Base-by-base conservation (phyloP, 2,329 filamentous ascomycete genomes). In the Pseudocercospora pini-densiflorae region DNA sequence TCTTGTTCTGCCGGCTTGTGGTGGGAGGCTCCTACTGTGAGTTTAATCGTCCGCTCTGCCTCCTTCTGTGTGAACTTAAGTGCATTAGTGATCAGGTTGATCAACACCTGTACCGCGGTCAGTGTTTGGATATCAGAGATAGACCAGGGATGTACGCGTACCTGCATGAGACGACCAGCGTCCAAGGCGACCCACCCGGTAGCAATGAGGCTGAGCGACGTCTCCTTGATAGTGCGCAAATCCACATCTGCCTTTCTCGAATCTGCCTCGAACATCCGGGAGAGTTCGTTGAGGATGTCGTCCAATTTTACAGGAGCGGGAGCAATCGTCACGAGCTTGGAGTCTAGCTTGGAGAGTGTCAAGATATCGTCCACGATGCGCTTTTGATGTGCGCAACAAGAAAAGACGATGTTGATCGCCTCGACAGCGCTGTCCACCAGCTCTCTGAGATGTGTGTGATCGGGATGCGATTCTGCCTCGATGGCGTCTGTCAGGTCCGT, bases 381-480 rank as follows among this genome's bases (percentile, higher is more conserved):
- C 61, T 80, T 81, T 63, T 82, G 80, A 57, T 83, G 81, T 10
- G 78, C 75, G 10, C 79, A 78, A 68, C 81, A 83, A 59, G 79
- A 76, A 45, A 79, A 74, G 57, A 83, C 81, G 55, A 79, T 81
- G 31, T 79, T 77, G 6, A 59, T 61, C 16, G 61, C 67, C 12
- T 70, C 68, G 16, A 66, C 27, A 57, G 65, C 62, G 57, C 59
- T 61, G 16, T 55, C 62, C n/a, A 43, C 62, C 5, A 65, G 55
- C n/a, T 62, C 31, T n/a, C n/a, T 27, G 12, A 65, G 29, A n/a
- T 27, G 51, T 10, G 24, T 19, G 21, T 29, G 19, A 4, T 61
- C 47, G 40, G 45, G 16, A 10, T 24, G 51, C 43, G 57, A 24
- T 27, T 49, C 19, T 21, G 24, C 40, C 53, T 68, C 59, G 0